These are phyloP conservation scores for Colletotrichum chlorophyti DNA, from an alignment of 2,329 filamentous ascomycete genomes.

Conservation along the genomic window DNA sequence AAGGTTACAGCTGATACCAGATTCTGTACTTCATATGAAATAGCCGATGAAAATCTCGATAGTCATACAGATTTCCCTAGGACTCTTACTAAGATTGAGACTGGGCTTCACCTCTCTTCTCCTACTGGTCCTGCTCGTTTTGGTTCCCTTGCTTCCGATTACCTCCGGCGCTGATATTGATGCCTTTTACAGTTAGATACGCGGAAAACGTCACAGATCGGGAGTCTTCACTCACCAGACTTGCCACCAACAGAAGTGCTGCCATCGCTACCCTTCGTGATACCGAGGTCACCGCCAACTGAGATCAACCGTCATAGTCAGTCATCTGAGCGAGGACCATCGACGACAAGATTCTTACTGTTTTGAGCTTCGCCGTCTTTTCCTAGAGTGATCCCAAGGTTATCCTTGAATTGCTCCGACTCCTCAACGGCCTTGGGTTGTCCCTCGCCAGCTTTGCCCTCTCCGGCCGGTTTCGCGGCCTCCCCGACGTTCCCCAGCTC, in stretches of 20 bases:
- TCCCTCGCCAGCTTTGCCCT: not conserved
- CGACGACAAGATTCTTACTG: not conserved
- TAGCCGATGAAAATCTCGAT: too few relatives aligned
- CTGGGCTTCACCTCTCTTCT: too few relatives aligned
- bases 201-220: not conserved
- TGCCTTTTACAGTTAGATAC: not conserved
- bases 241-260: slow-evolving; percentile 24
- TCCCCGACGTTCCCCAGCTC: not conserved
- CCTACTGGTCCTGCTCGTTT: not conserved
- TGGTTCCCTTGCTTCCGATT: not conserved
- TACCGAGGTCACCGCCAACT: slow-evolving; percentile 24
- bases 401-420: slow-evolving; percentile 24
- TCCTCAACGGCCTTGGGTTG: slow-evolving; percentile 19
- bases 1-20: too few relatives aligned
- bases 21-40: too few relatives aligned
- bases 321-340: not conserved
- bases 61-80: too few relatives aligned
- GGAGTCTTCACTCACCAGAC: not conserved
- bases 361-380: slow-evolving; percentile 14
- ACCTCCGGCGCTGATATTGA: slow-evolving; percentile 15
- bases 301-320: not conserved
- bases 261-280: slow-evolving; percentile 24
- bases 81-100: too few relatives aligned
- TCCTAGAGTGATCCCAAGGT: slow-evolving; percentile 15
- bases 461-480: not conserved